A percentile compares a stretch with the other conserved stretches of the same genome.
These are phyloP conservation scores for Melanopsichium pennsylvanicum DNA, from an alignment of 1,284 basidiomycete genomes.

Conservation along the genomic window DNA sequence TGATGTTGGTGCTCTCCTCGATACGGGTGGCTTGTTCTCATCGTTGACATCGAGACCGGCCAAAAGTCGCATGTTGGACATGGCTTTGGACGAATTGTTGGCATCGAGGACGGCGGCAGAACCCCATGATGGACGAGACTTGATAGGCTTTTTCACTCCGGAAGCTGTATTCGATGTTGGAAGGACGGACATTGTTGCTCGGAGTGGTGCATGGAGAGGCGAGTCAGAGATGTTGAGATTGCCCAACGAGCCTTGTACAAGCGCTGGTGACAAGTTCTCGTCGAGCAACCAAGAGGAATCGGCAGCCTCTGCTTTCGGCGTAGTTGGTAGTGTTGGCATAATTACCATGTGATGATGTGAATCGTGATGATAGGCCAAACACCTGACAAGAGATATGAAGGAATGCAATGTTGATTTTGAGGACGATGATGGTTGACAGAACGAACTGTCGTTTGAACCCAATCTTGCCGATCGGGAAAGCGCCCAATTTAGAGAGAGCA, in stretches of 20 bases:
- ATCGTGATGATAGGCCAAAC: not conserved
- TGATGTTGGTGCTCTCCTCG: slow-evolving; percentile 4
- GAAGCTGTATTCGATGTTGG: slow-evolving; percentile 1
- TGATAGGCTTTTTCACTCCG: slow-evolving; percentile 24
- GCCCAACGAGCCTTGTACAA: slow-evolving; percentile 29
- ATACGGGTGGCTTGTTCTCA: slow-evolving; percentile 40
- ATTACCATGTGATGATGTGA: not conserved
- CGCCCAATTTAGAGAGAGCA: too few species aligned
- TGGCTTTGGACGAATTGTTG: slow-evolving; percentile 22
- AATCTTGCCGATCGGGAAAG: too few species aligned
- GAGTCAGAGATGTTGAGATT: slow-evolving; percentile 43
- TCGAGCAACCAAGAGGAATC: slow-evolving; percentile 45
- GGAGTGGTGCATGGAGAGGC: slow-evolving; percentile 22
- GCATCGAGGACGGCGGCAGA: slow-evolving; percentile 36
- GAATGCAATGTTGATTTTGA: not conserved
- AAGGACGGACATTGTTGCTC: slow-evolving; percentile 6
- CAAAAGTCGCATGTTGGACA: slow-evolving; percentile 39
- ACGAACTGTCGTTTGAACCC: too few species aligned
- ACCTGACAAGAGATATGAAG: not conserved
- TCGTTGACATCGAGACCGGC: slow-evolving; percentile 35
- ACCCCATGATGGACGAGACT: slow-evolving; percentile 40
- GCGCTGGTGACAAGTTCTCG: slow-evolving; percentile 28
- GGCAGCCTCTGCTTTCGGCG: slow-evolving; percentile 25
- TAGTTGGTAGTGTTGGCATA: slow-evolving; percentile 37
- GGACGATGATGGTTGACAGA: not conserved